Evolutionary conservation across 2,329 filamentous ascomycete genomes (phyloP), one percentile per base, ranked within the genome.

Genomic region (Trichoderma hamatum): DNA sequence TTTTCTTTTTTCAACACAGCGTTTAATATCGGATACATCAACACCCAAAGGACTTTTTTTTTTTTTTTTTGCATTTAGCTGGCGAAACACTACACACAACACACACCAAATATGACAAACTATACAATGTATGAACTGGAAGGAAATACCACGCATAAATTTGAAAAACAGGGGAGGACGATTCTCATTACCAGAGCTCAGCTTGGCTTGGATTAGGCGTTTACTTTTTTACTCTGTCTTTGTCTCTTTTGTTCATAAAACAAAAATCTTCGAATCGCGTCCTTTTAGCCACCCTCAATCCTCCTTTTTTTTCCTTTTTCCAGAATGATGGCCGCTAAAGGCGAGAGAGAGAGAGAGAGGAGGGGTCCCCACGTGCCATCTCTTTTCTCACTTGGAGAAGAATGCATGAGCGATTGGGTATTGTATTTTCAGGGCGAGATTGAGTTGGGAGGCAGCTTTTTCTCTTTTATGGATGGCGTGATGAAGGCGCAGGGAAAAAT

Each of bases 121-220:
- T 24, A 49, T 49, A 49, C 39, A 46, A 62, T 56, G 49, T 36
- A 62, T 56, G 16, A 49, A 68, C 51, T 24, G 36, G 28, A 34
- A 62, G 58, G 43, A 68, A 62, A 68, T 55, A 68, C 52, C 54
- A 58, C 56, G 34, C 56, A 30, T n/a, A 56, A 59, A 13, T 54
- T 28, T 49, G 39, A 68, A 54, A 36, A 46, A 46, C 46, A 61
- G 54, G 64, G 46, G 34, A 54, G 14, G 56, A 46, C 43, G 56
- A 43, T 43, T 56, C n/a, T 28, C 66, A 68, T 62, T 49, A 60
- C 36, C 56, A 54, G 46, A 61, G 46, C 66, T 64, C 51, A 52
- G n/a, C 46, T 66, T 46, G 56, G 61, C 61, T 69, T 66, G 54
- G 61, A 66, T 65, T 43, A 55, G 67, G 67, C 67, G 67, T 69